Evolutionary conservation across 768 basidiomycete species (phyloP), one percentile per base, ranked within the genome.

Genomic region (Trametes cingulata): DNA sequence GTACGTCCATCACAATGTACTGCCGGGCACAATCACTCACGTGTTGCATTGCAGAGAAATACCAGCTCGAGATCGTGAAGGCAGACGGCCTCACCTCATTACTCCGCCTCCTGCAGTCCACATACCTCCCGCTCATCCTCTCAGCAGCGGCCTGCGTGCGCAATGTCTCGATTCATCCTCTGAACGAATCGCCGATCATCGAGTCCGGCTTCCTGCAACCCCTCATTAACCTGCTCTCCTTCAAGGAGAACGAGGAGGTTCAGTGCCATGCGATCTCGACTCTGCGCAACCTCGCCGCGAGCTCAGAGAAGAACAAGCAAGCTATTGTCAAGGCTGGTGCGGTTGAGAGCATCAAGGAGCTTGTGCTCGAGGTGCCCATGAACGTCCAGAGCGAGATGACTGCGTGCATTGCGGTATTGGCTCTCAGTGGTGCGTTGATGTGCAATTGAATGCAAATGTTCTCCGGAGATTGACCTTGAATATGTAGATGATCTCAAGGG

Each of bases 371-470:
- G 68, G 96, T 98, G 1, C 95, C 97, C 3, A 86, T 97, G 78
- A 91, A 90, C 62, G 97, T 99, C 12, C 97, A 99, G 76, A 96
- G 94, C 69, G 97, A 98, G 77, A 99, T 99, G 97, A 99, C 97
- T 42, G 97, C 97, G 6, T 98, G 96, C 67, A 90, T 98, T 43
- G 97, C 97, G 17, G 97, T 98, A 14, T 76, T 99, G 62, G 97
- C 96, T 6, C 73, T 99, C 67, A 96, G 93, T 68, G 95, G 95
- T 96, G 72, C 56, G 90, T 74, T 1, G 9, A 33, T 10, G 33
- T 39, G 24, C 33, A n/a, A 19, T 15, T 33, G 10, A 20, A 2
- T 14, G 41, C 5, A 20, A 17, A 3, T 14, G 29, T 12, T 39
- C 25, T 9, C 8, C 13, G 19, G 40, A 42, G 10, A 19, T 47